Percentiles rank a stretch among this genome's conserved stretches.
Conservation (phyloP, 495 filamentous ascomycete genomes). For the Penicillium salamii region DNA sequence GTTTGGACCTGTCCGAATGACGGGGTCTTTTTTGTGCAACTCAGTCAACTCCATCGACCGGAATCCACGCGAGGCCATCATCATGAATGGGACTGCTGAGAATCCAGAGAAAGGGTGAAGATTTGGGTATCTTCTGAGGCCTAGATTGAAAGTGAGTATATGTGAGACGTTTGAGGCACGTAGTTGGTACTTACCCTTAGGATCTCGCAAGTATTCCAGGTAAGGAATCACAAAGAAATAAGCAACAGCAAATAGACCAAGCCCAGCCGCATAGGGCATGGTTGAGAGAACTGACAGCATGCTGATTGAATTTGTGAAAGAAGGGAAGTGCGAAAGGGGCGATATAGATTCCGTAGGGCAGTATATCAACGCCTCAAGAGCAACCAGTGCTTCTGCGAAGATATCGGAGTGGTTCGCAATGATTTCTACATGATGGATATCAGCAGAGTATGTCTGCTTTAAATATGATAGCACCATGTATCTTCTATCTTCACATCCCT, state of each 20-base stretch:
- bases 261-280: slow-evolving; percentile 27
- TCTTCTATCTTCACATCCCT: too few relatives aligned
- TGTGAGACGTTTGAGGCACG: too few relatives aligned
- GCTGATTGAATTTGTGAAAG: neutral
- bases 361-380: neutral
- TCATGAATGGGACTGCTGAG: slow-evolving; percentile 44
- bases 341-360: neutral
- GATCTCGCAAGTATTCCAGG: slow-evolving; percentile 43
- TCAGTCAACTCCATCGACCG: slow-evolving; percentile 41
- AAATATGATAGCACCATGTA: too few relatives aligned
- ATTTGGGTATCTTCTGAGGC: slow-evolving; percentile 51
- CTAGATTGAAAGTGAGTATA: slow-evolving; percentile 11
- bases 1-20: slow-evolving; percentile 54
- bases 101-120: slow-evolving; percentile 43
- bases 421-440: too few relatives aligned
- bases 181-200: slow-evolving; percentile 31
- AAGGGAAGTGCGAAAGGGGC: too few relatives aligned
- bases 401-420: too few relatives aligned
- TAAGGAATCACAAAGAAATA: slow-evolving; percentile 43
- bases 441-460: too few relatives aligned
- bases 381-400: neutral
- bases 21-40: slow-evolving; percentile 42
- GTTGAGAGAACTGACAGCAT: slow-evolving; percentile 25
- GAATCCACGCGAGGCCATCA: slow-evolving; percentile 38
- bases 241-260: slow-evolving; percentile 22